These are phyloP conservation scores for Dipodascus albidus DNA, from an alignment of 805 yeast genomes.

Conservation along the genomic window DNA sequence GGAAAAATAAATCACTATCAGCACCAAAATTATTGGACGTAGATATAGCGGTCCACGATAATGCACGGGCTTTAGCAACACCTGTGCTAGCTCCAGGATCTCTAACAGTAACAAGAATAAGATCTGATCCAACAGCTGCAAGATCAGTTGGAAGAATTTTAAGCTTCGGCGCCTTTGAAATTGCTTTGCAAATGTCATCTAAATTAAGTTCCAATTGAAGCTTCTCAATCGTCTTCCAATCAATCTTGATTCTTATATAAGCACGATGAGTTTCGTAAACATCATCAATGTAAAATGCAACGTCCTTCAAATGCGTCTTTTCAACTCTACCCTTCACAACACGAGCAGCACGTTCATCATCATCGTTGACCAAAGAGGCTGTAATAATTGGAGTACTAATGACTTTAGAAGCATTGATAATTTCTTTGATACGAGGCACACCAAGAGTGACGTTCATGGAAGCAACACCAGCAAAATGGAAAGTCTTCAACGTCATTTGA, in stretches of 20 bases:
- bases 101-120: conserved; percentile 48
- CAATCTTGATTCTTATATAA: conserved; percentile 70
- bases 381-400: conserved; percentile 96
- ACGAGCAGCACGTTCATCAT: conserved; percentile 95
- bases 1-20: conserved; percentile 56
- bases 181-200: conserved; percentile 77
- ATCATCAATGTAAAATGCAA: conserved; percentile 84
- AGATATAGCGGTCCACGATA: conserved; percentile 19
- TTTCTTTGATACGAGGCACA: conserved; percentile 98
- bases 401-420: conserved; percentile 89
- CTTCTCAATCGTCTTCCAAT: conserved; percentile 72
- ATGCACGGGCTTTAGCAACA: conserved; percentile 29
- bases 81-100: conserved; percentile 32
- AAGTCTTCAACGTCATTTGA: conserved; percentile 91
- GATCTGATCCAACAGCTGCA: conserved; percentile 39
- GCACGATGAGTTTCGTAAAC: conserved; percentile 77
- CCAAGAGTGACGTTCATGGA: conserved; percentile 98
- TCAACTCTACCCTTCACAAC: conserved; percentile 97
- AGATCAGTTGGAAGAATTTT: conserved; percentile 71
- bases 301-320: conserved; percentile 77
- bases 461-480: conserved; percentile 99
- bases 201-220: conserved; percentile 81
- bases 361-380: conserved; percentile 82
- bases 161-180: conserved; percentile 75
- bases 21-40: conserved; percentile 8